Percentiles rank a stretch among this genome's conserved stretches.
Conservation (phyloP, 305 asterid species). For the Solanum hybrid region DNA sequence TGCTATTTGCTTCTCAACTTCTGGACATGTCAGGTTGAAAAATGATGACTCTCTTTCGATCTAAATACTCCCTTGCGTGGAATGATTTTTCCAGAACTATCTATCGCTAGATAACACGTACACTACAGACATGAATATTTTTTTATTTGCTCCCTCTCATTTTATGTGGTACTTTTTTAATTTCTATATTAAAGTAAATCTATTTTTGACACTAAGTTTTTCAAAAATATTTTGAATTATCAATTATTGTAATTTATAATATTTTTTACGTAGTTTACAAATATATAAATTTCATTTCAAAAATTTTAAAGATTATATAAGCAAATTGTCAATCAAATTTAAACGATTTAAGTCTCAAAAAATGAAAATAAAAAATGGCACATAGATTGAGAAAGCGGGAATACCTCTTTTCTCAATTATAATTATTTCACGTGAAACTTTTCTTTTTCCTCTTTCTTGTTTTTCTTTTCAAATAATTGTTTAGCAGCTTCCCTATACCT, state of each 20-base stretch:
- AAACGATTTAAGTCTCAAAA: too few relatives aligned
- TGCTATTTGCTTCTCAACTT: neutral
- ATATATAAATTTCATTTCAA: too few relatives aligned
- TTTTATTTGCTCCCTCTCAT: neutral
- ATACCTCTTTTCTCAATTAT: too few relatives aligned
- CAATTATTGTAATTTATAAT: too few relatives aligned
- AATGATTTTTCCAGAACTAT: neutral
- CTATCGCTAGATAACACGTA: neutral
- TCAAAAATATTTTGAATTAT: too few relatives aligned
- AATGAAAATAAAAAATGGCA: too few relatives aligned
- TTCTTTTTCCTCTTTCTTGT: neutral
- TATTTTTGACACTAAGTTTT: too few relatives aligned
- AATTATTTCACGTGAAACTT: neutral
- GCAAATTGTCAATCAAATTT: too few relatives aligned
- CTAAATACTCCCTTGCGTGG: neutral
- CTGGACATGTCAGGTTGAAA: neutral
- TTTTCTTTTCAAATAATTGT: neutral
- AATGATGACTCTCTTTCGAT: neutral
- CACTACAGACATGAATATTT: neutral
- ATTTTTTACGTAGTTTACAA: too few relatives aligned
- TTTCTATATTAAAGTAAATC: too few relatives aligned
- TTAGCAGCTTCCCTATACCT: neutral
- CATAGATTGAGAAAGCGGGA: too few relatives aligned
- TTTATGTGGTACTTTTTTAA: neutral
- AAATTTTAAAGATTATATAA: too few relatives aligned